Evolutionary conservation across 2,329 filamentous ascomycete species (phyloP), one percentile per base, ranked within the genome.

Genomic region (Ophiostoma perfectum): DNA sequence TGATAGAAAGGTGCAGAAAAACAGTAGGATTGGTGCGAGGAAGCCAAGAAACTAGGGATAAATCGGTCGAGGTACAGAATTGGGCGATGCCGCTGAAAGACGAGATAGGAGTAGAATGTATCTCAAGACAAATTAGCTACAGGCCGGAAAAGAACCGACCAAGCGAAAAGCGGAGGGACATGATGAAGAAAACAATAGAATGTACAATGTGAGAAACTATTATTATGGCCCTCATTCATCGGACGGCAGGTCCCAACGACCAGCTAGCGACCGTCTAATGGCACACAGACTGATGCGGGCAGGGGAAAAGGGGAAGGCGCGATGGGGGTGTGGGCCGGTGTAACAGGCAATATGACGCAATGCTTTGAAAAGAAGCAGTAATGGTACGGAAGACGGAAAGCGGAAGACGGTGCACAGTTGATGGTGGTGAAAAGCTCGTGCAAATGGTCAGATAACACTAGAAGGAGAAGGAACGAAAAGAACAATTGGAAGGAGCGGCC

Each of bases 321-420:
- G 66, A 58, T 47, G 65, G 49, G 44, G 49, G 49, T 36, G 44
- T 63, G 65, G 64, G 64, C 12, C n/a, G 27, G n/a, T 55, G 63
- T 47, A 65, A 65, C 62, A 58, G 36, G n/a, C 55, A 66, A 65
- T 70, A 69, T 67, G 70, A 70, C 68, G 70, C 68, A 69, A 69
- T 70, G 55, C 55, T 38, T 7, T 4, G 41, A 38, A 1, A 62
- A 62, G 16, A n/a, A 27, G 27, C 27, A 27, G 27, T 7, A 62
- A 11, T 62, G 8, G 18, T 18, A 18, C 16, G 16, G n/a, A n/a
- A 18, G 14, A 16, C 11, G 47, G 36, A 36, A 12, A 9, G 18
- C 7, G 36, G 14, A 62, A 12, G 39, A 39, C 36, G 36, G 55
- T 39, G 49, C 49, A 55, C 49, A 55, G 27, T 27, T 55, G 49